Base-by-base conservation (phyloP, 441 rosid genomes). In the Aleurites moluccanus region DNA sequence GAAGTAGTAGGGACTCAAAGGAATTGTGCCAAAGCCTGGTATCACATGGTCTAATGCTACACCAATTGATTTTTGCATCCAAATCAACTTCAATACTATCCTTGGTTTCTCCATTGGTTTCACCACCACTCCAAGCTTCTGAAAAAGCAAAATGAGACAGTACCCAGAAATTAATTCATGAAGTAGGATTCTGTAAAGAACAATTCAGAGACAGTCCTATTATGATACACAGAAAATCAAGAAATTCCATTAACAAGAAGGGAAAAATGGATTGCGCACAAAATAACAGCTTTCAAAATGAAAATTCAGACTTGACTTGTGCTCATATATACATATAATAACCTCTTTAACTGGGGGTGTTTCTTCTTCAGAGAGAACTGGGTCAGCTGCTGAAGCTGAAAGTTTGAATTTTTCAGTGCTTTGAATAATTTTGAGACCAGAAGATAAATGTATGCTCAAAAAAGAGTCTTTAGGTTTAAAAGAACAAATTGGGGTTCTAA, bases 61-160 rank as follows among this genome's bases (percentile, higher is more conserved):
- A 59, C 98, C 97, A 57, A 90, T 90, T 80, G 85, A 86, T 83
- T 91, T 94, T 72, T 92, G 84, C 98, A 90, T 88, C 98, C 93
- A 92, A 70, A 92, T 83, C 73, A 94, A 85, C 88, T 94, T 94
- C 81, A 94, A 82, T 40, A 90, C 87, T 72, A 92, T 78, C 80
- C 88, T 88, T 5, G 91, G 89, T 74, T 88, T 94, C 85, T 81
- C 89, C 81, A 88, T 77, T 68, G 89, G 92, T 80, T 85, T 88
- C 87, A 92, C 97, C 66, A 87, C 69, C 80, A 89, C 92, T 73
- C 89, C 80, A 85, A 88, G 88, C 85, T 87, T 90, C 95, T 89
- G 62, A 70, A 74, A 30, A 13, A 75, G 42, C 20, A 50, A 40
- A 16, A 38, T 9, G 8, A 38, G 5, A 3, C 57, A 53, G 27